Evolutionary conservation across 331 rosid genomes (phyloP).

Genomic region (Acacia pycnantha): DNA sequence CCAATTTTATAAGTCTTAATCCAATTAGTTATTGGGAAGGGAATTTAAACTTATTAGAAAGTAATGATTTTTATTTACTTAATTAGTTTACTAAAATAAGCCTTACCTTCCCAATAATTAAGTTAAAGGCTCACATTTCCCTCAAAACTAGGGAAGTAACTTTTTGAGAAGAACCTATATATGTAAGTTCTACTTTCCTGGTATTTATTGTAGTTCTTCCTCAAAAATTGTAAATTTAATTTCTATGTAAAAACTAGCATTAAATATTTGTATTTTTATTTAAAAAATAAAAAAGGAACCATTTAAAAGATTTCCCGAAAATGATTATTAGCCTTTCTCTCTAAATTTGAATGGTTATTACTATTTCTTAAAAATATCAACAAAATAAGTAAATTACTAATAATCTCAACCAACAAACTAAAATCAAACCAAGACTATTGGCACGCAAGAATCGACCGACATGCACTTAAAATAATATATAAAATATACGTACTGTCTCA

Average conservation of each 20-base stretch:
- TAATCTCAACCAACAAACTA: background rate
- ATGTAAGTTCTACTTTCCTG: background rate
- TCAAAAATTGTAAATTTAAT: background rate
- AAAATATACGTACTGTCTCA: background rate
- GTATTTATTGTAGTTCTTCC: background rate
- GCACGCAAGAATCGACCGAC: background rate
- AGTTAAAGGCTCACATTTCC: background rate
- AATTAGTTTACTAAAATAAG: too few species aligned
- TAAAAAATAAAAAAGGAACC: background rate
- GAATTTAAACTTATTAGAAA: too few species aligned
- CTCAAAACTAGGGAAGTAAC: background rate
- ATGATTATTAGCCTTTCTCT: background rate
- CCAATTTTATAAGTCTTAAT: too few species aligned
- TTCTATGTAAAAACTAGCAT: background rate
- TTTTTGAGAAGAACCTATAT: background rate
- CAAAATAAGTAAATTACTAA: background rate
- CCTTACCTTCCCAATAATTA: background rate
- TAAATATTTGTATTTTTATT: background rate
- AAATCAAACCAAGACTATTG: background rate
- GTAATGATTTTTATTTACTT: too few species aligned
- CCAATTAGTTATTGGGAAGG: too few species aligned
- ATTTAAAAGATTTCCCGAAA: background rate
- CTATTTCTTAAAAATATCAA: background rate
- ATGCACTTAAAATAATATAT: background rate
- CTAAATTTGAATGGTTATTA: background rate